Percentiles rank a stretch among this genome's conserved stretches.
Evolutionary conservation across 768 basidiomycete genomes (phyloP).

Genomic region (Suillus variegatus): DNA sequence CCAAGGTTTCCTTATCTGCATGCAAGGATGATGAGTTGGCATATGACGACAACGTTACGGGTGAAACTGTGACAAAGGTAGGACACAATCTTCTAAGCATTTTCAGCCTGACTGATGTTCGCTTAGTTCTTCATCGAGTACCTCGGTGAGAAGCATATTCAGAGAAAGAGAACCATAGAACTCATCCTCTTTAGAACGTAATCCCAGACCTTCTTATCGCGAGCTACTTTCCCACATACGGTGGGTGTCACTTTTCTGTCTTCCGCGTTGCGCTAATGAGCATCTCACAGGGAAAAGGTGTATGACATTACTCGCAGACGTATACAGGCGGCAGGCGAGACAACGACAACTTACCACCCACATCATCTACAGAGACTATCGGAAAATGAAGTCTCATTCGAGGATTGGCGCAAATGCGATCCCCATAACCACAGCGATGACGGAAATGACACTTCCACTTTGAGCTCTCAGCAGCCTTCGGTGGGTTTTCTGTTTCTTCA

Average conservation of each 20-base stretch:
- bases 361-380: not conserved
- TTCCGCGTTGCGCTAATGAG: not conserved
- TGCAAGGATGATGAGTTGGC: conserved; percentile 28
- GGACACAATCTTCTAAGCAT: not conserved
- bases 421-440: not conserved
- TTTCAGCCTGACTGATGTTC: not conserved
- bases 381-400: not conserved
- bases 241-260: not conserved
- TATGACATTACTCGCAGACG: not conserved
- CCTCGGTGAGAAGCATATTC: not conserved
- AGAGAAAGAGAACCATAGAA: not conserved
- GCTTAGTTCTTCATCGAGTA: not conserved
- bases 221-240: not conserved
- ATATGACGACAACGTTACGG: conserved; percentile 19
- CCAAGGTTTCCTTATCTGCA: conserved; percentile 30
- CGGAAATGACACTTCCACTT: not conserved
- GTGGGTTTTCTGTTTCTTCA: not conserved
- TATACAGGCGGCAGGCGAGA: not conserved
- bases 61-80: conserved; percentile 27
- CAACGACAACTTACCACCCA: not conserved
- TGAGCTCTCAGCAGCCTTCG: conserved; percentile 3
- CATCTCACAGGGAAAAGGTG: not conserved
- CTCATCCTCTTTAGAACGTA: not conserved
- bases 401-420: not conserved
- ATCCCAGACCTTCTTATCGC: not conserved